These are phyloP conservation scores for Phytophthora boehmeriae DNA, from an alignment of 352 stramenopile genomes.

Conservation along the genomic window DNA sequence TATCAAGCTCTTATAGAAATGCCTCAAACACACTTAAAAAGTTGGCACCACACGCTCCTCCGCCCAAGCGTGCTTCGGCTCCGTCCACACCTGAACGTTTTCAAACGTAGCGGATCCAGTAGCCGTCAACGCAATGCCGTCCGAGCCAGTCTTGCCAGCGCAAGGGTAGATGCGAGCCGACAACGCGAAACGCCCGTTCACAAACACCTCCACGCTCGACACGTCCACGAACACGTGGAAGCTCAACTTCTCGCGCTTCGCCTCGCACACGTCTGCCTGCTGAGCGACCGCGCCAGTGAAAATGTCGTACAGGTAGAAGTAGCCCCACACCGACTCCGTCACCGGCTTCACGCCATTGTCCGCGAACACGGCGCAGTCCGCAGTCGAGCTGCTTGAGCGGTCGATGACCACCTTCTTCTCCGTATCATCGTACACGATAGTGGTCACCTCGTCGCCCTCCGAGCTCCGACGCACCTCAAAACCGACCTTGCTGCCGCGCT, in stretches of 20 bases:
- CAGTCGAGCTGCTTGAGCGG: slow-evolving; percentile 51
- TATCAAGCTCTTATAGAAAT: too few relatives aligned
- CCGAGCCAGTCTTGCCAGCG: slow-evolving; percentile 46
- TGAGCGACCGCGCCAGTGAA: slow-evolving; percentile 26
- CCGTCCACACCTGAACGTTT: slow-evolving; percentile 69
- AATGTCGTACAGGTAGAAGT: slow-evolving; percentile 70
- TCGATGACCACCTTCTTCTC: slow-evolving; percentile 69
- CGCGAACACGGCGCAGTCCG: slow-evolving; percentile 51
- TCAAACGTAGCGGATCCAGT: slow-evolving; percentile 55
- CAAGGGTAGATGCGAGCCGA: slow-evolving; percentile 74
- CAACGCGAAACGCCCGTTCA: slow-evolving; percentile 70
- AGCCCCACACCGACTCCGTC: slow-evolving; percentile 39
- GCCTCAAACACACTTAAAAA: slow-evolving; percentile 21
- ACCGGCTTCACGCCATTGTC: slow-evolving; percentile 38
- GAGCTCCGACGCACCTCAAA: slow-evolving; percentile 62
- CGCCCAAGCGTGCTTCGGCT: slow-evolving; percentile 68
- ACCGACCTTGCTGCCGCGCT: slow-evolving; percentile 52
- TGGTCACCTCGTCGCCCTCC: slow-evolving; percentile 53
- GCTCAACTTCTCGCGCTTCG: slow-evolving; percentile 48
- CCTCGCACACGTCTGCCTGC: slow-evolving; percentile 36
- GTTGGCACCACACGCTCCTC: slow-evolving; percentile 41
- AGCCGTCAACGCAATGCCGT: slow-evolving; percentile 59
- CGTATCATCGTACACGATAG: slow-evolving; percentile 66
- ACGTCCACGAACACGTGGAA: slow-evolving; percentile 77
- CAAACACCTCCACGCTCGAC: slow-evolving; percentile 72